Evolutionary conservation across 2,329 filamentous ascomycete species (phyloP).

Genomic region (Phialocephala sp.): DNA sequence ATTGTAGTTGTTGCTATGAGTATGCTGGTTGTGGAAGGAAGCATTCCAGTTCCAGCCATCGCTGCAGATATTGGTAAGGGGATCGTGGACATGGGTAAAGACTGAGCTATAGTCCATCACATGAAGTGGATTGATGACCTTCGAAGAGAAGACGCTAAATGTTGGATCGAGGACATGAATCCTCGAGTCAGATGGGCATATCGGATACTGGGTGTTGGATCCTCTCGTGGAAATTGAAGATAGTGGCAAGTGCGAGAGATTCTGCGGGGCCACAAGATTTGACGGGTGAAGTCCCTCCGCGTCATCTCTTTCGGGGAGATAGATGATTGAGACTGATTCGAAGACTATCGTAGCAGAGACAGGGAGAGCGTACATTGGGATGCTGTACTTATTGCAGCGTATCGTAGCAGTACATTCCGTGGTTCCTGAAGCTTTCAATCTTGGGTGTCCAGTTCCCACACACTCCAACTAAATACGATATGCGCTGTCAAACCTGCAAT

Average conservation of each 20-base stretch:
- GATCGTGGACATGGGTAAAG: not conserved
- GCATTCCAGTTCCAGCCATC: not conserved
- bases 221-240: not conserved
- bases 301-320: not conserved
- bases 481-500: conserved; percentile 4
- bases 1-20: conserved; percentile 2
- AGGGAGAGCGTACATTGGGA: not conserved
- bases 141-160: not conserved
- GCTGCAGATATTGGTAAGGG: not conserved
- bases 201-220: not conserved
- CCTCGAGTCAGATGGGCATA: not conserved
- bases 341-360: not conserved
- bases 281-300: not conserved
- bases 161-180: not conserved
- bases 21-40: not conserved
- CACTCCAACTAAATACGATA: not conserved
- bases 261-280: not conserved
- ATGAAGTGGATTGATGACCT: not conserved
- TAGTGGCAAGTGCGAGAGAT: not conserved
- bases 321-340: not conserved
- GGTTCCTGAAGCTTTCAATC: not conserved
- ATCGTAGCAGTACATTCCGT: not conserved
- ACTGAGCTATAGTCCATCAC: not conserved
- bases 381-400: not conserved
- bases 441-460: not conserved